phyloP scores from a whole-genome alignment of 495 filamentous ascomycete species.

The Cudoniella acicularis region DNA sequence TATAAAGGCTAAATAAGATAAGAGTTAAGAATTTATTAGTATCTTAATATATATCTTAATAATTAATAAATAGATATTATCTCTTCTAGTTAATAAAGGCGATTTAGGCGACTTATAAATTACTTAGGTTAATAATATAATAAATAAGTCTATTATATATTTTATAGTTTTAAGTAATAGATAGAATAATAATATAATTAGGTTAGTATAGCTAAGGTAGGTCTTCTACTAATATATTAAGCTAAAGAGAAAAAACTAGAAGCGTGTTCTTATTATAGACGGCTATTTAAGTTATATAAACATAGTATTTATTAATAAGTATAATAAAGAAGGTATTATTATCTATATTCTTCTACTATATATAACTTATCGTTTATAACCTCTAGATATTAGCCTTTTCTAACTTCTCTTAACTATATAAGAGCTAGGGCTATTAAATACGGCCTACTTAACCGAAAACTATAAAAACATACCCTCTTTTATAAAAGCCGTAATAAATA shows the following conservation, averaged over 20 bases:
- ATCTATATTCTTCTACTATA: conserved; percentile 9
- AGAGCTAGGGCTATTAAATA: no score
- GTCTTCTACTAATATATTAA: conserved; percentile 6
- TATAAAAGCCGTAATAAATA: no score
- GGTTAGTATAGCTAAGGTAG: background rate
- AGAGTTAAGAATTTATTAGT: background rate
- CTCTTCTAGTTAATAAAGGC: conserved; percentile 11
- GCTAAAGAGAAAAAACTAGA: background rate
- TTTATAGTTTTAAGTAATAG: background rate
- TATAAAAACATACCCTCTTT: no score
- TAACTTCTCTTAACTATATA: conserved; percentile 1
- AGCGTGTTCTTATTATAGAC: conserved; percentile 12
- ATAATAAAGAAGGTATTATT: conserved; percentile 7
- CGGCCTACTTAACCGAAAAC: no score
- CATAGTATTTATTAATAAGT: conserved; percentile 11
- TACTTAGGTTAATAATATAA: background rate
- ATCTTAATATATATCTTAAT: conserved; percentile 3
- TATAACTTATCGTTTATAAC: conserved; percentile 10
- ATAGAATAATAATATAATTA: background rate
- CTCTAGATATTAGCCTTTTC: conserved; percentile 16
- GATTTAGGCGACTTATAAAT: background rate
- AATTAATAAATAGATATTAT: background rate
- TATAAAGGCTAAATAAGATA: conserved; percentile 1
- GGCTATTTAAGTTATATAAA: conserved; percentile 14
- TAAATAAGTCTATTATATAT: background rate